Evolutionary conservation across 2,329 filamentous ascomycete species (phyloP), one percentile per base, ranked within the genome.

Genomic region (Fusarium austroafricanum): DNA sequence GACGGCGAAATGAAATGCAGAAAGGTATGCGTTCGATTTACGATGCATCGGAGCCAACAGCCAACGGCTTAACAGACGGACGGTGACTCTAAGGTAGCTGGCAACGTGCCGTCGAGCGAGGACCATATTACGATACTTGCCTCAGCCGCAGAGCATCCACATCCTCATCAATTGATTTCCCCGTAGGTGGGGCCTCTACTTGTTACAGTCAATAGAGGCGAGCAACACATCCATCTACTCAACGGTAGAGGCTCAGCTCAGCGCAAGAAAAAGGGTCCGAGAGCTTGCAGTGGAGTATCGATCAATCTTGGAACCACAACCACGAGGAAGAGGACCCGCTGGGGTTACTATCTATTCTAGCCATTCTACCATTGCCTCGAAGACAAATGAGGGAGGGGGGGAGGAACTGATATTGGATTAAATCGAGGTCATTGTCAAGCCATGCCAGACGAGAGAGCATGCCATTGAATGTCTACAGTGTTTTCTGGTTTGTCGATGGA

Each of bases 181-280:
- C 17, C 58, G 44, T 17, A 40, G 37, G 45, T 63, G 57, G 64
- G 55, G 53, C 12, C 51, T 65, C 58, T 64, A 45, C 52, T 39
- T 58, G 29, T 64, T 65, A 44, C 44, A 65, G 61, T 59, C 42
- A 65, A 53, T 45, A 37, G 43, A 55, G n/a, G 52, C 62, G 59
- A 64, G 51, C 52, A 18, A 35, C 23, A n/a, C 26, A 51, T 51
- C 42, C 26, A 51, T 51, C 42, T 21, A 43, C 35, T 29, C n/a
- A 33, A 61, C 28, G 45, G 55, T 51, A 64, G 44, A 40, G 35
- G 29, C n/a, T 63, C 52, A 64, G 52, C 61, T 64, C 61, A 52
- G 65, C 55, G 49, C 37, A 59, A 18, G 40, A 60, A 37, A 51
- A 68, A 68, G 53, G 65, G 65, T 68, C 65, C 65, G 64, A 53